phyloP scores from a whole-genome alignment of 1,284 basidiomycete genomes.

The Fomitiporia mediterranea region DNA sequence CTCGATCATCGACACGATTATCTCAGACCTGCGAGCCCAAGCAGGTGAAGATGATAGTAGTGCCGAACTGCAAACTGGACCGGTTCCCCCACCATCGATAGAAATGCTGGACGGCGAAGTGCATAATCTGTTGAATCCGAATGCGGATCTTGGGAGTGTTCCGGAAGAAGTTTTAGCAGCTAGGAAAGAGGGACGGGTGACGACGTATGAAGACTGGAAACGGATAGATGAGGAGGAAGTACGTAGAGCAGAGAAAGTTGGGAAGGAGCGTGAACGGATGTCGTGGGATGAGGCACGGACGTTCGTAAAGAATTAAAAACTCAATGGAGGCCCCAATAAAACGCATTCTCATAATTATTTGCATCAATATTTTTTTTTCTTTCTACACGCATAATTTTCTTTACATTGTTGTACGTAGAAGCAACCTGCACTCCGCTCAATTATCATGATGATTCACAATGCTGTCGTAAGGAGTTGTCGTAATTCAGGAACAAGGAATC shows the following conservation, averaged over 20 bases:
- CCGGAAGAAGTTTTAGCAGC: conserved; percentile 55
- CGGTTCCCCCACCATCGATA: conserved; percentile 4
- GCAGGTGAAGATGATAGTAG: conserved; percentile 16
- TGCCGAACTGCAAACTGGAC: conserved; percentile 23
- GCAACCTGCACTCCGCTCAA: too few relatives aligned
- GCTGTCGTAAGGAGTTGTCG: too few relatives aligned
- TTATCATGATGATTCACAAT: too few relatives aligned
- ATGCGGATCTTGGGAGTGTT: conserved; percentile 40
- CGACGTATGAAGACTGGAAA: conserved; percentile 67
- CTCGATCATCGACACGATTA: conserved; percentile 65
- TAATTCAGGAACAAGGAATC: too few relatives aligned
- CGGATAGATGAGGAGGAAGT: conserved; percentile 63
- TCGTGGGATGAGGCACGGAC: conserved; percentile 50
- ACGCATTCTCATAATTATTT: too few relatives aligned
- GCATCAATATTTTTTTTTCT: too few relatives aligned
- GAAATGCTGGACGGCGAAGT: conserved; percentile 26
- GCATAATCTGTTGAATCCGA: conserved; percentile 33
- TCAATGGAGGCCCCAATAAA: too few relatives aligned
- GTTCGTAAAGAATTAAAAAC: conserved; percentile 31
- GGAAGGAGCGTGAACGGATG: conserved; percentile 81
- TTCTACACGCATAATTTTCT: too few relatives aligned
- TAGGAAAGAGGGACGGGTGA: conserved; percentile 43
- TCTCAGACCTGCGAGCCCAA: conserved; percentile 45
- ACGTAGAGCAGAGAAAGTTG: conserved; percentile 46
- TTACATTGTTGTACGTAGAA: too few relatives aligned